Conservation (phyloP, 106 monocot genomes). For the Dioscorea zingiberensis region DNA sequence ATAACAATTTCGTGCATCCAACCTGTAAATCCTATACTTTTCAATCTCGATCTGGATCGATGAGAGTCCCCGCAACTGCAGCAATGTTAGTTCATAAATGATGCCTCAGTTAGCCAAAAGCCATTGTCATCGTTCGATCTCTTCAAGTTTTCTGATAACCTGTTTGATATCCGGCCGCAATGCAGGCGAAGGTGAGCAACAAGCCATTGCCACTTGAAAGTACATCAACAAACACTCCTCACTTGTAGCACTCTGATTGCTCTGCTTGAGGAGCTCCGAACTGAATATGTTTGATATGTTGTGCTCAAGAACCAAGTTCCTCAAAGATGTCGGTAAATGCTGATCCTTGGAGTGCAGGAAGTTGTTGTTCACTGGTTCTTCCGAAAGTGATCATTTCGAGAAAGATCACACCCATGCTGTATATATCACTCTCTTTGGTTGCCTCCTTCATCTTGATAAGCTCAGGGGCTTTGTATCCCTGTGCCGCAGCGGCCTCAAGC, state of each 20-base stretch:
- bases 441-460: slow-evolving; percentile 83
- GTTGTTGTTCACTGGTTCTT: slow-evolving; percentile 31
- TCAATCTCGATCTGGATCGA: too few relatives aligned
- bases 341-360: slow-evolving; percentile 38
- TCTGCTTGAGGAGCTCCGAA: slow-evolving; percentile 30
- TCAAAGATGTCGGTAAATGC: slow-evolving; percentile 39
- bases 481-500: slow-evolving; percentile 55
- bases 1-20: too few relatives aligned
- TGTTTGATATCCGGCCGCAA: slow-evolving; percentile 70
- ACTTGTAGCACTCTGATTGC: slow-evolving; percentile 11
- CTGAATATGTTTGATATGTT: slow-evolving; percentile 54
- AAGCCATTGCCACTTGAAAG: slow-evolving; percentile 75
- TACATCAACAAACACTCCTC: slow-evolving; percentile 47
- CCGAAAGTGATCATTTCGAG: slow-evolving; percentile 75
- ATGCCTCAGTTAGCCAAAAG: background rate
- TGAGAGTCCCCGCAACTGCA: too few relatives aligned
- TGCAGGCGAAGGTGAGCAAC: slow-evolving; percentile 74
- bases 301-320: slow-evolving; percentile 57
- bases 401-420: slow-evolving; percentile 80
- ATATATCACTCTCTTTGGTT: slow-evolving; percentile 62
- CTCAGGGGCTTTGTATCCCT: slow-evolving; percentile 91
- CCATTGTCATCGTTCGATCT: slow-evolving; percentile 20
- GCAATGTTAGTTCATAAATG: too few relatives aligned
- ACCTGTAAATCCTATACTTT: too few relatives aligned
- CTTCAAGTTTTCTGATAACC: slow-evolving; percentile 57